These are phyloP conservation scores for Moesziomyces sp. DNA, from an alignment of 1,284 basidiomycete species.

Conservation along the genomic window DNA sequence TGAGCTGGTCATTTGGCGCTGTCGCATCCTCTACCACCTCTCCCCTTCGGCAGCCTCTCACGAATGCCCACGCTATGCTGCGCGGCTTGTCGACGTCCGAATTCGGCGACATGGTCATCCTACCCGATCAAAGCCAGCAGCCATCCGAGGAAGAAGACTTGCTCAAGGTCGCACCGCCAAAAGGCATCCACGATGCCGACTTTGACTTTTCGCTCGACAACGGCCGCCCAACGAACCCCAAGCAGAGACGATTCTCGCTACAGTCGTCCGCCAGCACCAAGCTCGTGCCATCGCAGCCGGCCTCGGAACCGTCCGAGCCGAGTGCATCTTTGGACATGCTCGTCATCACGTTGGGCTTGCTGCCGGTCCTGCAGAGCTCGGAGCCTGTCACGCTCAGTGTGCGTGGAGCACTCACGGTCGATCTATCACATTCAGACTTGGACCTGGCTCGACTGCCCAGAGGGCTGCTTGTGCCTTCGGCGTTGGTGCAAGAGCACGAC, in stretches of 20 bases:
- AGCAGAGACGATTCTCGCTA: constrained; percentile 42
- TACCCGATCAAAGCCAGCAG: constrained; percentile 18
- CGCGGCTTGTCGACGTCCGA: constrained; percentile 2
- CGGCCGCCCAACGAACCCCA: constrained; percentile 8
- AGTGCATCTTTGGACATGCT: constrained; percentile 9
- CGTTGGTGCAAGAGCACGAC: constrained; percentile 5
- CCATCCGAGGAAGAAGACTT: constrained; percentile 35
- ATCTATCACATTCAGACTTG: neutral
- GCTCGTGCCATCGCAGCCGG: constrained; percentile 6
- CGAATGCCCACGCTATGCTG: neutral
- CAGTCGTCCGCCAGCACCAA: constrained; percentile 26
- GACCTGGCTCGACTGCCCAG: constrained; percentile 7
- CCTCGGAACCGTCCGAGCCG: constrained; percentile 17
- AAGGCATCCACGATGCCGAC: constrained; percentile 29
- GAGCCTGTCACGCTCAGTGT: constrained; percentile 17
- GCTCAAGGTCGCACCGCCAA: constrained; percentile 34
- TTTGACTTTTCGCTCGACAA: constrained; percentile 45
- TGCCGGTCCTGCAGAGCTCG: constrained; percentile 27
- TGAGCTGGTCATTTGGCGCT: constrained; percentile 20
- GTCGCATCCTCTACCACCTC: constrained; percentile 2
- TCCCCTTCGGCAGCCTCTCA: constrained; percentile 4
- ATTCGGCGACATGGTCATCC: constrained; percentile 23
- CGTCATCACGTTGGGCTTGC: constrained; percentile 19
- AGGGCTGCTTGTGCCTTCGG: constrained; percentile 10
- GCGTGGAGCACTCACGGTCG: constrained; percentile 7